Base-by-base conservation (phyloP, 2,329 filamentous ascomycete species). In the Beauveria australis region DNA sequence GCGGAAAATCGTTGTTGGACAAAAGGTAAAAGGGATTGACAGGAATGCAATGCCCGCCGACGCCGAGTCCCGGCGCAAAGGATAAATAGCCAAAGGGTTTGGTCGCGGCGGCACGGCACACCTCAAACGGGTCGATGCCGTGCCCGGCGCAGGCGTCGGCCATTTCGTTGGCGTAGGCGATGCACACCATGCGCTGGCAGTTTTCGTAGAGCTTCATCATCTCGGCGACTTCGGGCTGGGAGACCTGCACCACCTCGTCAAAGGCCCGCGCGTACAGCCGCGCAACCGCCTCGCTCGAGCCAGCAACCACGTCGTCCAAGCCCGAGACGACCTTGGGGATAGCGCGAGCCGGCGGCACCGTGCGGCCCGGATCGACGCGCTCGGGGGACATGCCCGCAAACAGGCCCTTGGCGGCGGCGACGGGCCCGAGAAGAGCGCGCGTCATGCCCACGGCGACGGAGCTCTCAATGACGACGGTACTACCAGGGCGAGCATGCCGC, bases 161-260 rank as follows among this genome's bases (percentile, higher is more conserved):
- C 78, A 83, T 82, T 63, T 83, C 81, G 64, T 83, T 83, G 60
- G 76, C 79, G 60, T 79, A 83, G 0, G 81, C 79, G 40, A 82
- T 81, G 65, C 75, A 75, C 14, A 83, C 71, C 77, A 81, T 82
- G 2, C 81, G 74, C 66, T 83, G 79, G 66, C 81, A 84, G 66
- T 83, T 84, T 62, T 83, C 81, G 65, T 82, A 84, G 14, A 84
- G 70, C 69, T 84, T 84, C 63, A 76, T 80, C 79, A 83, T 82
- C 68, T 83, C 81, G 1, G 81, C 81, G 1, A 82, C 79, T 65
- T 84, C 81, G 1, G 81, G 80, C 33, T 69, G 70, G 12, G 78
- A 79, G 33, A 83, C 80, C 0, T 76, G 73, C 7, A 82, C 72
- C 6, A 83, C 71, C 0, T 69, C 67, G 54, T 80, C 72, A 63